Evolutionary conservation across 108 stramenopile species (phyloP).

Genomic region (Nannochloropsis oceanica): DNA sequence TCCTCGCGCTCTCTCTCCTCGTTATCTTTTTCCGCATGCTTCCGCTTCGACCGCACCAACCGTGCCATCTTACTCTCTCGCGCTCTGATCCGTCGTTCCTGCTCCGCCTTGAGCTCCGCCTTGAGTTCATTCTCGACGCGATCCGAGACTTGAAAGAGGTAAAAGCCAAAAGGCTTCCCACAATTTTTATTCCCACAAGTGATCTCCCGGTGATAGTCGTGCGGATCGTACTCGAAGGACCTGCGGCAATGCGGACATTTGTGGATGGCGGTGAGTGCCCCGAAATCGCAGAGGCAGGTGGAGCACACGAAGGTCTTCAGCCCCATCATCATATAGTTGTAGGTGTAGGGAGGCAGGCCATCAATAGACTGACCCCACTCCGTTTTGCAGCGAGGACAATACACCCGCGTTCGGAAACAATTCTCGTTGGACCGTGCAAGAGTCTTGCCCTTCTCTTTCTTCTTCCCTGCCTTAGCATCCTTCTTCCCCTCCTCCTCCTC

Average conservation of each 20-base stretch:
- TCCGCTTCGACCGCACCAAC: not conserved
- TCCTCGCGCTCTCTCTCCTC: not conserved
- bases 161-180: slow-evolving; percentile 4
- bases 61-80: not conserved
- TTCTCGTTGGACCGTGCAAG: slow-evolving; percentile 7
- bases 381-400: slow-evolving; percentile 8
- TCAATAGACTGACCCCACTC: not conserved
- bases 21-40: not conserved
- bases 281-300: slow-evolving; percentile 12
- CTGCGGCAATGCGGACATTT: not conserved
- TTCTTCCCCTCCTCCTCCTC: not conserved
- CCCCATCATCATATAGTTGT: slow-evolving; percentile 18
- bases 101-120: not conserved
- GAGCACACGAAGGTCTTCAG: slow-evolving; percentile 5
- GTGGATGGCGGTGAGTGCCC: slow-evolving; percentile 6
- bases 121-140: not conserved
- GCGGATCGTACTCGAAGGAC: slow-evolving; percentile 10
- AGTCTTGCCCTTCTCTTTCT: not conserved
- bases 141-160: not conserved
- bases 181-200: not conserved
- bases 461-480: not conserved
- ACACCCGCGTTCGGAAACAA: not conserved
- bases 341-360: slow-evolving; percentile 1
- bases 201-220: slow-evolving; percentile 12
- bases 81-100: not conserved